These are phyloP conservation scores for Suhomyces vadensis DNA, from an alignment of 805 yeast genomes.

Conservation along the genomic window DNA sequence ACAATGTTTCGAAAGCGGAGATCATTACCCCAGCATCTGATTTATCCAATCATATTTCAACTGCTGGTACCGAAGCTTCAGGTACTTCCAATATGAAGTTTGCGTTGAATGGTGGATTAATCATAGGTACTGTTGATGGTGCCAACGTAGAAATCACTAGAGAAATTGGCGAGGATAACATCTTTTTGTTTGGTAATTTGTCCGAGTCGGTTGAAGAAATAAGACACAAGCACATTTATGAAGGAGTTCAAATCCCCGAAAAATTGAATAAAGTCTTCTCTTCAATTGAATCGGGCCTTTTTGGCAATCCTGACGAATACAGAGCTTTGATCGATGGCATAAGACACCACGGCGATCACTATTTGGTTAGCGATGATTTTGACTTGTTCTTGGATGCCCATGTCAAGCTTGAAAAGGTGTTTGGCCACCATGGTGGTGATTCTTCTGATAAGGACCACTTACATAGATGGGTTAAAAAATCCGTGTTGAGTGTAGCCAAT, in stretches of 20 bases:
- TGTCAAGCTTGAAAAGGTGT: constrained; percentile 69
- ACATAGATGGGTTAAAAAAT: constrained; percentile 70
- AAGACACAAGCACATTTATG: constrained; percentile 70
- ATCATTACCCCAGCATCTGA: constrained; percentile 88
- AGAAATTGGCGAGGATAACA: constrained; percentile 90
- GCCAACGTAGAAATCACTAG: constrained; percentile 94
- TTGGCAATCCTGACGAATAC: constrained; percentile 72
- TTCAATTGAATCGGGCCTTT: constrained; percentile 65
- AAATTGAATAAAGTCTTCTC: constrained; percentile 62
- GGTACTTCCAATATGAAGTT: constrained; percentile 97
- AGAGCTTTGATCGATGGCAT: constrained; percentile 68
- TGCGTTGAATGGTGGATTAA: constrained; percentile 89
- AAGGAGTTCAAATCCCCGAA: constrained; percentile 59
- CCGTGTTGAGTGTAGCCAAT: constrained; percentile 79
- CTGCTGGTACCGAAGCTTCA: constrained; percentile 96
- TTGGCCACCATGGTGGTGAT: constrained; percentile 46
- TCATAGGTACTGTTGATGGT: constrained; percentile 95
- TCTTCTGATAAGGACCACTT: constrained; percentile 52
- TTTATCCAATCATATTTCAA: constrained; percentile 88
- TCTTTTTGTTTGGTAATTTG: constrained; percentile 87
- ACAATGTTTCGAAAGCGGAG: constrained; percentile 93
- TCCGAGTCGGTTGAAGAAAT: constrained; percentile 87
- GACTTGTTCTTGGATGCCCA: constrained; percentile 86
- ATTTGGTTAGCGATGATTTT: constrained; percentile 86
- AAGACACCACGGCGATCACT: constrained; percentile 75